Evolutionary conservation across 2,329 filamentous ascomycete species (phyloP).

Genomic region (Beauveria australis): DNA sequence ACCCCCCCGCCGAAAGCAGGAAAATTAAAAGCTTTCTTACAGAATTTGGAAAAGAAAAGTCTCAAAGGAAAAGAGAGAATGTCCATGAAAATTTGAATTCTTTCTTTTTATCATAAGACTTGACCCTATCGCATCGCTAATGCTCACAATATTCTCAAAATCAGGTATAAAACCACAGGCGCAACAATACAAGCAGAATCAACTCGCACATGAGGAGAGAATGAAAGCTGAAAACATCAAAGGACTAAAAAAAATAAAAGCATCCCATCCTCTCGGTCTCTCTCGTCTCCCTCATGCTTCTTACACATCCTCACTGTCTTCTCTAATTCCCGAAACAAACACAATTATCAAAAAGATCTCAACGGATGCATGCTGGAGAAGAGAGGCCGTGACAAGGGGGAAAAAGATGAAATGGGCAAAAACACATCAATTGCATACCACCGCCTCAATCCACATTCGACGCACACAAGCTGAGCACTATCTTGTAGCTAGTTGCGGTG

Average conservation of each 20-base stretch:
- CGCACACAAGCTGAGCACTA: not conserved
- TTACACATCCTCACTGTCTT: conserved; percentile 11
- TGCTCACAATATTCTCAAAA: conserved; percentile 12
- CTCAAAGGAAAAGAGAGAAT: not conserved
- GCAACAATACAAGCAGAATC: not conserved
- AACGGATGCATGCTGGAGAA: not conserved
- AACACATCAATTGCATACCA: not conserved
- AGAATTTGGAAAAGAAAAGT: not conserved
- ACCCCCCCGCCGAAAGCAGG: too few relatives aligned
- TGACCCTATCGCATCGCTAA: conserved; percentile 13
- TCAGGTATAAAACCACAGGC: conserved; percentile 4
- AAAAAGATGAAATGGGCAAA: conserved; percentile 6
- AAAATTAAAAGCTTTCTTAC: too few relatives aligned
- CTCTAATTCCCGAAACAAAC: conserved; percentile 9
- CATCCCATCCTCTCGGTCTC: conserved; percentile 13
- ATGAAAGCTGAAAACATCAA: not conserved
- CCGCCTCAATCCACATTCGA: not conserved
- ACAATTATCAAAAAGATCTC: not conserved
- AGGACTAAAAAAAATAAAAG: conserved; percentile 9
- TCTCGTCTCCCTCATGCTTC: not conserved
- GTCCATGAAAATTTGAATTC: conserved; percentile 1
- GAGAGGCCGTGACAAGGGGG: not conserved
- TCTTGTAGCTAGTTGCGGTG: not conserved
- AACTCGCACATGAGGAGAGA: not conserved
- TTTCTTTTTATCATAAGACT: conserved; percentile 8